Base-by-base conservation (phyloP, 2,329 filamentous ascomycete species). In the Penicillium sclerotiorum region DNA sequence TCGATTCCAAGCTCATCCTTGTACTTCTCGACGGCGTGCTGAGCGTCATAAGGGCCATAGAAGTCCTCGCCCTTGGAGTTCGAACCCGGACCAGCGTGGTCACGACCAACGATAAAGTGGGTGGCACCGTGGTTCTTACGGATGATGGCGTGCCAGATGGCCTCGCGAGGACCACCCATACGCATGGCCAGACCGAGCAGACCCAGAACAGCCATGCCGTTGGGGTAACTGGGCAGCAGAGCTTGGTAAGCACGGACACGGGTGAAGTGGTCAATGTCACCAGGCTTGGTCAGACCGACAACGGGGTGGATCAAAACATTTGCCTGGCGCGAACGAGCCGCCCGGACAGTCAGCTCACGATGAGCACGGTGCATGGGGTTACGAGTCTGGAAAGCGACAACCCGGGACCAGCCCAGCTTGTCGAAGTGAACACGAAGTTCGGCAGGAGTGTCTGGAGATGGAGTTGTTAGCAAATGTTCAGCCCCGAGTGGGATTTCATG, bases 361-460 rank as follows among this genome's bases (percentile, higher is more conserved):
- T 99, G 94, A 72, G 94, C 94, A 68, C 94, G 89, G 81, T 99
- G 94, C 94, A 99, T 99, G 64, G 94, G 94, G 79, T 99, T 99
- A 73, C 92, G 82, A 59, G 94, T 99, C 83, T 99, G 94, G 88
- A 99, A 99, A 69, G 94, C 94, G 58, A 99, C 94, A 63, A 99
- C 93, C 74, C 88, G 87, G 74, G 89, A 87, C 94, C 94, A 99
- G 77, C 94, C 94, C 65, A 99, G 90, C 84, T 99, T 99, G 82
- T 97, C 94, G 71, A 99, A 99, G 81, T 97, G 93, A 59, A 90
- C 80, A 66, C 94, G 90, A 66, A 99, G 83, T 79, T 99, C 94
- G 41, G 94, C 87, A 58, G 94, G 94, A 9, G 94, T 95, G 78
- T 93, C 88, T 91, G 25, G 21, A 38, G 15, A 15, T 49, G 8